A percentile compares a stretch with the other conserved stretches of the same genome.
Conservation (phyloP, 768 basidiomycete genomes). For the Pisolithus orientalis region DNA sequence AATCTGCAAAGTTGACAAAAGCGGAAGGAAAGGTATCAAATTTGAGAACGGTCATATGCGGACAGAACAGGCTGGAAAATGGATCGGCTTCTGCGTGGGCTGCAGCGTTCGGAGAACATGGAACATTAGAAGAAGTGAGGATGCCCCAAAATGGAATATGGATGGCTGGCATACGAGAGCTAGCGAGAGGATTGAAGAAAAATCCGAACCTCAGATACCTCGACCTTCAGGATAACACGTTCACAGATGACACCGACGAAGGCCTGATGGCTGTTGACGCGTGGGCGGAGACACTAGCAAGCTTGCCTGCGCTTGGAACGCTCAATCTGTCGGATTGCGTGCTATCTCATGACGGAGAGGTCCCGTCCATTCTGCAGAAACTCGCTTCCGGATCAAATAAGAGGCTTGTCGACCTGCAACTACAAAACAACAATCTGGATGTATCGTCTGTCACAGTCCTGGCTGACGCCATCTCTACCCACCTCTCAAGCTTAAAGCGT, state of each 20-base stretch:
- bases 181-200: conserved; percentile 68
- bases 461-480: conserved; percentile 54
- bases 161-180: conserved; percentile 79
- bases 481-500: conserved; percentile 51
- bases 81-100: conserved; percentile 83
- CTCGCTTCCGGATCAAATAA: conserved; percentile 67
- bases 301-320: conserved; percentile 66
- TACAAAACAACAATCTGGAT: conserved; percentile 93
- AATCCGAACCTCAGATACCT: conserved; percentile 64
- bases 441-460: conserved; percentile 59
- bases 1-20: conserved; percentile 66
- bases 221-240: conserved; percentile 91
- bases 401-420: conserved; percentile 66
- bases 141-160: conserved; percentile 99
- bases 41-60: conserved; percentile 80
- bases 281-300: conserved; percentile 58
- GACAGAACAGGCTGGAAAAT: conserved; percentile 92
- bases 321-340: conserved; percentile 93
- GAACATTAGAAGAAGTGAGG: conserved; percentile 73
- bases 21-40: conserved; percentile 63
- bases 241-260: conserved; percentile 59
- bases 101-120: conserved; percentile 81
- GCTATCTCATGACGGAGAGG: conserved; percentile 73
- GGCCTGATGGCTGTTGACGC: conserved; percentile 44
- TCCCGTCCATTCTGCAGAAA: conserved; percentile 55